phyloP scores from a whole-genome alignment of 768 basidiomycete species.

The Mrakia frigida region DNA sequence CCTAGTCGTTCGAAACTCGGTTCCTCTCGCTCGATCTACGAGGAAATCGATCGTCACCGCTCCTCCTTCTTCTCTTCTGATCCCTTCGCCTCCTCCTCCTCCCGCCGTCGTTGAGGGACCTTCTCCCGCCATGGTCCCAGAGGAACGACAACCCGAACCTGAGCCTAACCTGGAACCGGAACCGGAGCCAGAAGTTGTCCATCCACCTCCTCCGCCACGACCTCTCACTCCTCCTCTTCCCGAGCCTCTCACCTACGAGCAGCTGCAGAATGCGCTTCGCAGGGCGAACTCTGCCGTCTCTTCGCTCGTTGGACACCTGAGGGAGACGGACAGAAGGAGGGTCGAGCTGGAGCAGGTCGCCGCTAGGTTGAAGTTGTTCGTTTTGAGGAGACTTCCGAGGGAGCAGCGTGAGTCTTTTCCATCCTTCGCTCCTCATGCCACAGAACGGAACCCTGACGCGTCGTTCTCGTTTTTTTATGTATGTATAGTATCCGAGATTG shows the following conservation, averaged over 20 bases:
- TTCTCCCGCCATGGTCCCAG: slow-evolving; percentile 3
- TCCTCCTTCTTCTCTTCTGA: neutral
- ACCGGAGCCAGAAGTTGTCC: neutral
- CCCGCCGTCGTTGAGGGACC: neutral
- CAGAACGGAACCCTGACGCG: neutral
- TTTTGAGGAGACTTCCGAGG: neutral
- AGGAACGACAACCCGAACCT: neutral
- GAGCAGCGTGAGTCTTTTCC: neutral
- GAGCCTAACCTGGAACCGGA: neutral
- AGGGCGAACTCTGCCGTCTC: neutral
- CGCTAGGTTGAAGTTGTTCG: neutral
- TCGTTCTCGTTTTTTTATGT: neutral
- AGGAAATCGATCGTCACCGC: neutral
- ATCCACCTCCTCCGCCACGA: neutral
- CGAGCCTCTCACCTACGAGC: neutral
- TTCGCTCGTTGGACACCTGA: neutral
- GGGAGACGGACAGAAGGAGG: neutral
- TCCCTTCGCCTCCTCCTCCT: no score
- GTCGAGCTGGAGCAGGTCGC: neutral
- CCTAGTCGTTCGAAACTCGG: neutral
- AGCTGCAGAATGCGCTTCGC: neutral
- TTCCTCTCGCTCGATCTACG: neutral
- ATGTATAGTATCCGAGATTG: neutral
- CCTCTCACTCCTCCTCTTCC: neutral
- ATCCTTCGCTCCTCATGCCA: neutral